These are phyloP conservation scores for Bisporella sp. DNA, from an alignment of 2,329 filamentous ascomycete genomes.

Conservation along the genomic window DNA sequence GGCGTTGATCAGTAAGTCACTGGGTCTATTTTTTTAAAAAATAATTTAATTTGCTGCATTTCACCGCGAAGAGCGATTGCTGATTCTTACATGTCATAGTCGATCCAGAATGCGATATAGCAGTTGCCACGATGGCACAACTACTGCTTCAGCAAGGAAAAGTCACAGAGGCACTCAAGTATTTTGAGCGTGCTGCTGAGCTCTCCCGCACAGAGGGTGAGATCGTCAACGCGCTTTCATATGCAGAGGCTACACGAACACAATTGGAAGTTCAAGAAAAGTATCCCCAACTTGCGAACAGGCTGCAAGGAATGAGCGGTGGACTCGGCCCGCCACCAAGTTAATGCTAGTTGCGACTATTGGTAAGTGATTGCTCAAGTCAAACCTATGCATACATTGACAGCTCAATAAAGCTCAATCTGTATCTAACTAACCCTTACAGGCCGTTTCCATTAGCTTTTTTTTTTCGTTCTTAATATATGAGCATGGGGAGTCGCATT, in stretches of 20 bases:
- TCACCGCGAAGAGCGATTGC: not conserved
- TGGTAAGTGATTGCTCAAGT: not conserved
- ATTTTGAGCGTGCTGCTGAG: conserved; percentile 95
- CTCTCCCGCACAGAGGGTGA: conserved; percentile 91
- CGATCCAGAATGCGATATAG: conserved; percentile 97
- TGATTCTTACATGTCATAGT: conserved; percentile 44
- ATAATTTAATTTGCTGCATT: too few species aligned
- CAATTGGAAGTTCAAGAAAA: conserved; percentile 89
- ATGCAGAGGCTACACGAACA: conserved; percentile 92
- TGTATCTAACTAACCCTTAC: too few species aligned
- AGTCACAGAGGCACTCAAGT: conserved; percentile 87
- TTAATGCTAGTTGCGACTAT: not conserved
- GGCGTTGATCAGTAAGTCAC: conserved; percentile 80
- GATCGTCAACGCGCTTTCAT: conserved; percentile 92
- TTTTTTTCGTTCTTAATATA: not conserved
- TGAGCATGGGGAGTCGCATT: not conserved
- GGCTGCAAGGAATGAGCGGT: conserved; percentile 56
- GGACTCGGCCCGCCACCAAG: conserved; percentile 16
- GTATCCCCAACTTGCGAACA: conserved; percentile 72
- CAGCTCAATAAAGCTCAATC: too few species aligned
- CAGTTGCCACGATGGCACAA: conserved; percentile 97
- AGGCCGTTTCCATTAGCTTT: not conserved
- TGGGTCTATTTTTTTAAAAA: too few species aligned
- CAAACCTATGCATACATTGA: not conserved
- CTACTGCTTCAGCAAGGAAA: conserved; percentile 96